phyloP scores from a whole-genome alignment of 257 asterid species.

The Nicotiana paniculata region DNA sequence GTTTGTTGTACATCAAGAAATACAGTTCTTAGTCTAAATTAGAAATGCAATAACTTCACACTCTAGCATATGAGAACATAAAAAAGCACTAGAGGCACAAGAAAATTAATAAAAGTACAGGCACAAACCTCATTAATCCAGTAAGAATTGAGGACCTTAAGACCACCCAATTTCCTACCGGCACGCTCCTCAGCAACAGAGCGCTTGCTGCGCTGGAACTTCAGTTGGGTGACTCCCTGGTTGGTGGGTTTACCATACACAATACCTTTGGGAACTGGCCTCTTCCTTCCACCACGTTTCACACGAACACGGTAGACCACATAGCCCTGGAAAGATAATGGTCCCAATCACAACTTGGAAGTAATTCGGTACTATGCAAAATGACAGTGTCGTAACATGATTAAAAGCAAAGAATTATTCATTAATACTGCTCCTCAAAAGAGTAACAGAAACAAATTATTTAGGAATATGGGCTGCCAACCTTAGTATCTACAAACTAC shows the following conservation, averaged over 20 bases:
- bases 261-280: slow-evolving; percentile 9
- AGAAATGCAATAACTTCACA: not conserved
- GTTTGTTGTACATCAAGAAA: not conserved
- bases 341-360: not conserved
- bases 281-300: slow-evolving; percentile 7
- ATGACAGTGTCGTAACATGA: not conserved
- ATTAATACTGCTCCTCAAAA: not conserved
- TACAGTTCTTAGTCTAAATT: not conserved
- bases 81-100: not conserved
- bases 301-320: slow-evolving; percentile 7
- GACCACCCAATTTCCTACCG: slow-evolving; percentile 6
- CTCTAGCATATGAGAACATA: not conserved
- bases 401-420: not conserved
- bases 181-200: slow-evolving; percentile 12
- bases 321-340: not conserved
- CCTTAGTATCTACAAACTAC: not conserved
- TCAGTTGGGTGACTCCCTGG: slow-evolving; percentile 1
- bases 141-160: not conserved
- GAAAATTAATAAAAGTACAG: not conserved
- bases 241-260: slow-evolving; percentile 8
- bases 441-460: not conserved
- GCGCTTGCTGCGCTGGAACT: slow-evolving; percentile 6
- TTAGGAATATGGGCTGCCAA: not conserved
- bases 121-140: slow-evolving; percentile 1
- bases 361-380: not conserved